A percentile compares a stretch with the other conserved stretches of the same genome.
phyloP scores from a whole-genome alignment of 306 rosid genomes.

The Ormosia semicastrata region DNA sequence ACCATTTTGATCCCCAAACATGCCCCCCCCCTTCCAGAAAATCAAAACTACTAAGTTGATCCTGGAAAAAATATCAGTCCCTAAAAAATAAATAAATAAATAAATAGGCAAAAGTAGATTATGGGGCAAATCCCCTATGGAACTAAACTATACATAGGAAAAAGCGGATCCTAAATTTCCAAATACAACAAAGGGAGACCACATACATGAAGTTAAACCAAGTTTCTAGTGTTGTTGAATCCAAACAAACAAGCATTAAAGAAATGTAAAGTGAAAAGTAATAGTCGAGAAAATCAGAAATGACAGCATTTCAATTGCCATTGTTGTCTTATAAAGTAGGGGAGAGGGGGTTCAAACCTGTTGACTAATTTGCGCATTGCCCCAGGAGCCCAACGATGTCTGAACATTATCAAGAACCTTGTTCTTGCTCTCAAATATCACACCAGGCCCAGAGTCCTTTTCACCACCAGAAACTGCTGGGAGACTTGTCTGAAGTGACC shows the following conservation, averaged over 20 bases:
- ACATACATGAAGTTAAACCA: background rate
- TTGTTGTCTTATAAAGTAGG: background rate
- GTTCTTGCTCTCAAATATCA: slow-evolving; percentile 63
- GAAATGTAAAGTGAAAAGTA: background rate
- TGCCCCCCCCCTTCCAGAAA: background rate
- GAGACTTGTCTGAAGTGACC: slow-evolving; percentile 57
- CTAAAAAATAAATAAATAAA: background rate
- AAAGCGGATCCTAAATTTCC: background rate
- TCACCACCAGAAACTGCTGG: slow-evolving; percentile 52
- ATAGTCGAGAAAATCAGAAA: background rate
- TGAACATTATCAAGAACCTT: slow-evolving; percentile 62
- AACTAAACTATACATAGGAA: background rate
- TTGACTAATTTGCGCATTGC: slow-evolving; percentile 64
- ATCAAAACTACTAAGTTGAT: background rate
- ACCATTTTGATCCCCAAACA: background rate
- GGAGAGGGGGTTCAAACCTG: slow-evolving; percentile 55
- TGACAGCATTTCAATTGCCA: background rate
- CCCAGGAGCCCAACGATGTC: slow-evolving; percentile 76
- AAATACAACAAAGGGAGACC: background rate
- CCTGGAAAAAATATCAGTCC: background rate
- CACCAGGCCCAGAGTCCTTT: slow-evolving; percentile 48
- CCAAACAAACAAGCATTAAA: slow-evolving; percentile 15
- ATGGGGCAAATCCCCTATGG: background rate
- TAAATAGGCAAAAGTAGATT: background rate
- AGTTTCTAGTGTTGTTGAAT: background rate